Conservation (phyloP, 306 rosid species). For the Inga leiocalycina region DNA sequence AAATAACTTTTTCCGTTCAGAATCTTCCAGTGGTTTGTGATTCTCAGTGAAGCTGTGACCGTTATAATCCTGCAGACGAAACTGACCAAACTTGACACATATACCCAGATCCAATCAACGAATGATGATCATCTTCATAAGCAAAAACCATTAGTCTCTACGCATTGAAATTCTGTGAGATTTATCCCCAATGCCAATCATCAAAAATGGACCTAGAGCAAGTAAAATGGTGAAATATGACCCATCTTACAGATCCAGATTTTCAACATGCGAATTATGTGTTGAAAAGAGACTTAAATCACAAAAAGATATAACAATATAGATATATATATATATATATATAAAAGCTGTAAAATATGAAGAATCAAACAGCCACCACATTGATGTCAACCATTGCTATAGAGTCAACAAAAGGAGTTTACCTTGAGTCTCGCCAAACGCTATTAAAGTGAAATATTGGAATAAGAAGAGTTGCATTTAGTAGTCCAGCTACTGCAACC, state of each 20-base stretch:
- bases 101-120: neutral
- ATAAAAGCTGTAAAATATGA: constrained; percentile 15
- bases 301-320: neutral
- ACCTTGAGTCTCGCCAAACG: constrained; percentile 98
- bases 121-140: constrained; percentile 17
- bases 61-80: neutral
- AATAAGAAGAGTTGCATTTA: constrained; percentile 90
- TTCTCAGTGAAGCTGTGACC: constrained; percentile 20
- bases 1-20: constrained; percentile 4
- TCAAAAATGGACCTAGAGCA: constrained; percentile 18
- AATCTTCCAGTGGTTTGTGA: constrained; percentile 1
- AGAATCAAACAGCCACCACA: constrained; percentile 24
- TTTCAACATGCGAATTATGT: constrained; percentile 2
- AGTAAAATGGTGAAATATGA: constrained; percentile 28
- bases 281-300: constrained; percentile 10
- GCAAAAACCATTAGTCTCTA: neutral
- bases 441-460: constrained; percentile 97
- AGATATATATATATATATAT: neutral
- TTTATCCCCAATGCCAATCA: constrained; percentile 11
- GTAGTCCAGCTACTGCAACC: constrained; percentile 96
- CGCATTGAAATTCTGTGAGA: constrained; percentile 14
- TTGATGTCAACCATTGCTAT: constrained; percentile 19
- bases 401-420: constrained; percentile 16
- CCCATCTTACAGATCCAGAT: constrained; percentile 17
- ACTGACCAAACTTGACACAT: constrained; percentile 14